Base-by-base conservation (phyloP, 2,329 filamentous ascomycete genomes). In the Aulographum hederae region DNA sequence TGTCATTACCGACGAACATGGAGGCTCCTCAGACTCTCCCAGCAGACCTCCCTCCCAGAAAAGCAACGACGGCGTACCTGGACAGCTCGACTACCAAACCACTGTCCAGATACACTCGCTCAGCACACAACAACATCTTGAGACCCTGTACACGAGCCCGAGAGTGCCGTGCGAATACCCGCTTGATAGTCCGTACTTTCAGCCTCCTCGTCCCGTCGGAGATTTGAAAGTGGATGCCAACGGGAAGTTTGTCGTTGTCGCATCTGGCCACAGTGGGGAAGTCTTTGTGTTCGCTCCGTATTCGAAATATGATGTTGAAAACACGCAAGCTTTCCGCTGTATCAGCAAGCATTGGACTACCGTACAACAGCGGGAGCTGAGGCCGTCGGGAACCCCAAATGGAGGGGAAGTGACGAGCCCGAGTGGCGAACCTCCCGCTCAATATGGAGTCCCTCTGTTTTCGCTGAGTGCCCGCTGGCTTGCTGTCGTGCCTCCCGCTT, bases 291-390 rank as follows among this genome's bases (percentile, higher is more conserved):
- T 62, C 39, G 44, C 53, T 4, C 47, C 51, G 1, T 50, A 49
- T 28, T 33, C 39, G 18, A 45, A 46, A 28, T 44, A 39, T 15
- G 38, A 44, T 15, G 32, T 41, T 14, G 47, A 46, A n/a, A 44
- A 45, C 23, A 25, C 34, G 14, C 37, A 44, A 8, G 25, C 29
- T 11, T 76, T 71, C 46, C 58, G 61, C 36, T 94, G 84, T 44
- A 62, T 89, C 34, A 85, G 77, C 14, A 98, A 98, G 55, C 58
- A 91, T 13, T 98, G 89, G 89, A 94, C 89, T 1, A 75, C 73
- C 28, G 60, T 93, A 18, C 80, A 89, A 46, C 67, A 43, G 18
- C 47, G 51, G 19, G 47, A 54, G 34, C 41, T 8, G 47, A 46
- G n/a, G n/a, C 30, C 34, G 13, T 50, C 49, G 2, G 48, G 45